Evolutionary conservation across 1,139 yeast genomes (phyloP).

Genomic region (Kurtzmaniella quercitrusa): DNA sequence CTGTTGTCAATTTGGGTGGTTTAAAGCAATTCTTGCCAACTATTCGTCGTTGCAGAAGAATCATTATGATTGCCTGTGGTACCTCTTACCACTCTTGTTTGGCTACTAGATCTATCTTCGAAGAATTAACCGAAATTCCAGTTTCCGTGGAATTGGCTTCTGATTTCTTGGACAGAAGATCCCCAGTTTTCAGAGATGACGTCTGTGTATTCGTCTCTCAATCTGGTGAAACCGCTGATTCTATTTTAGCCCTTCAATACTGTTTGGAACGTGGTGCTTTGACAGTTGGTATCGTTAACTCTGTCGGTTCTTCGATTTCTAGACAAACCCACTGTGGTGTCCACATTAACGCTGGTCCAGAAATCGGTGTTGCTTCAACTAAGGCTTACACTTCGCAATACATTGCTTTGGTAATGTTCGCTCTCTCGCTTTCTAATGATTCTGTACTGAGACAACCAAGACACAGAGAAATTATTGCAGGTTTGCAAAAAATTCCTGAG

Average conservation of each 20-base stretch:
- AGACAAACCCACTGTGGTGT: constrained; percentile 98
- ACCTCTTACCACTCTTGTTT: constrained; percentile 97
- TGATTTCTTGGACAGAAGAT: constrained; percentile 90
- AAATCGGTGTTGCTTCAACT: constrained; percentile 99
- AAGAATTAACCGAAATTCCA: constrained; percentile 94
- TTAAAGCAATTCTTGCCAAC: constrained; percentile 80
- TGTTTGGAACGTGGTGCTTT: constrained; percentile 97
- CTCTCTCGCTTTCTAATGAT: constrained; percentile 89
- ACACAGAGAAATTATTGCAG: constrained; percentile 82
- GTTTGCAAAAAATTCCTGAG: constrained; percentile 77
- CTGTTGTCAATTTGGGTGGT: constrained; percentile 83
- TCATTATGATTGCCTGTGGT: constrained; percentile 99
- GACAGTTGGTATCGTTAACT: constrained; percentile 90
- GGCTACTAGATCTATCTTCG: constrained; percentile 94
- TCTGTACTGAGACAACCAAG: constrained; percentile 72
- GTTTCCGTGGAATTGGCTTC: constrained; percentile 96
- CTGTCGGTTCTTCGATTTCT: constrained; percentile 95
- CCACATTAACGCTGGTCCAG: constrained; percentile 99
- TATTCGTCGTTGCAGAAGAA: constrained; percentile 90
- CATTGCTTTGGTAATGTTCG: constrained; percentile 96
- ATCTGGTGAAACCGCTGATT: constrained; percentile 98
- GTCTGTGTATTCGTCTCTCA: constrained; percentile 97
- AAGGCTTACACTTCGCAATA: constrained; percentile 98
- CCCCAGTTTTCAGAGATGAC: constrained; percentile 97
- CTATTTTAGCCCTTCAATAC: constrained; percentile 93